Evolutionary conservation across 192 early-diverging fungal genomes (phyloP).

Genomic region (Mortierella hygrophila): DNA sequence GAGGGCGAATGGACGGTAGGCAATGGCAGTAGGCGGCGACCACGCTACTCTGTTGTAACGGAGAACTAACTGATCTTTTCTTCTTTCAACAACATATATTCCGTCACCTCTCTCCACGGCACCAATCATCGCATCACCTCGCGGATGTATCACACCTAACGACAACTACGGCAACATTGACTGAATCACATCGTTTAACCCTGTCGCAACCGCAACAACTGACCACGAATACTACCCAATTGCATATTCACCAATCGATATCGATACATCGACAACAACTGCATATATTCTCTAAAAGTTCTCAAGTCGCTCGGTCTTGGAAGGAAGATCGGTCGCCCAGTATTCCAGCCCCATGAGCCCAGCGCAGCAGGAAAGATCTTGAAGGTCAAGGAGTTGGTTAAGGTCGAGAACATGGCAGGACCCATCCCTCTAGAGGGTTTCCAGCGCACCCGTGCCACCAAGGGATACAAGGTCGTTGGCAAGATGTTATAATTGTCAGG

Average conservation of each 20-base stretch:
- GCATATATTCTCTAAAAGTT: slow-evolving; percentile 8
- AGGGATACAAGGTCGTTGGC: slow-evolving; percentile 55
- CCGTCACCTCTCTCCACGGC: too few species aligned
- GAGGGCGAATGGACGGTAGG: background rate
- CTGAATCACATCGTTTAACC: too few species aligned
- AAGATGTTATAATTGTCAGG: slow-evolving; percentile 20
- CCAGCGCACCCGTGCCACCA: slow-evolving; percentile 48
- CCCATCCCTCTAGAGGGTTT: slow-evolving; percentile 47
- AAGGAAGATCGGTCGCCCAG: slow-evolving; percentile 47
- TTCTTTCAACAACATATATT: too few species aligned
- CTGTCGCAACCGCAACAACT: background rate
- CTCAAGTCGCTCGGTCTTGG: slow-evolving; percentile 53
- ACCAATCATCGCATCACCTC: too few species aligned
- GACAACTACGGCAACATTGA: too few species aligned
- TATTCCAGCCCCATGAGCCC: slow-evolving; percentile 48
- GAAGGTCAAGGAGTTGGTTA: slow-evolving; percentile 56
- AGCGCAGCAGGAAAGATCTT: slow-evolving; percentile 55
- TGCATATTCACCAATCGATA: too few species aligned
- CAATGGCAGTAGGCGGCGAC: too few species aligned
- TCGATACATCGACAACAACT: background rate
- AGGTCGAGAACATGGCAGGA: slow-evolving; percentile 51
- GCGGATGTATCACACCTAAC: too few species aligned
- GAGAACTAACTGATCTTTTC: too few species aligned
- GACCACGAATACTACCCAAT: background rate
- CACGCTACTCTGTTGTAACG: too few species aligned